Percentiles rank a stretch among this genome's conserved stretches.
Evolutionary conservation across 2,329 filamentous ascomycete genomes (phyloP).

Genomic region (Cladosporium sp.): DNA sequence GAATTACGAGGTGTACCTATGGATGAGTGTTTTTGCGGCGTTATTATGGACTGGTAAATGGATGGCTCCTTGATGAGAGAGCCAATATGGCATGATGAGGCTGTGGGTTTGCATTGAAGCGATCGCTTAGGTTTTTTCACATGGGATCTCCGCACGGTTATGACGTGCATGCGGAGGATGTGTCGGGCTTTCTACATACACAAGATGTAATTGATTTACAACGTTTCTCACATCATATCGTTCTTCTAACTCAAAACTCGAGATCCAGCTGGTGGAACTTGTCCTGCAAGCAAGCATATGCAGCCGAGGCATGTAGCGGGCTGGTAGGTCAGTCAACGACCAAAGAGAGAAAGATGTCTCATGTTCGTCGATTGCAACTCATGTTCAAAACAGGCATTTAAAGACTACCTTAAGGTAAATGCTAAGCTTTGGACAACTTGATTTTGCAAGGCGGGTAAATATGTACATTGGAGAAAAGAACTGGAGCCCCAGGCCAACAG

Average conservation of each 20-base stretch:
- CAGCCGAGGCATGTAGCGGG: not conserved
- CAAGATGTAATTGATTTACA: not conserved
- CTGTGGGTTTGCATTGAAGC: conserved; percentile 7
- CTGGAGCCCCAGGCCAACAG: not conserved
- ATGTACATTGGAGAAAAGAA: not conserved
- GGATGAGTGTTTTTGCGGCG: not conserved
- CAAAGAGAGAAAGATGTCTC: too few relatives aligned
- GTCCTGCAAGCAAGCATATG: not conserved
- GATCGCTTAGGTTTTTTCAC: not conserved
- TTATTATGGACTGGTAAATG: conserved; percentile 7
- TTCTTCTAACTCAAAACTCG: not conserved
- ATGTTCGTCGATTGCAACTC: not conserved
- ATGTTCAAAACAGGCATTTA: not conserved
- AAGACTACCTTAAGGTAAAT: not conserved
- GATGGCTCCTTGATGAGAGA: not conserved
- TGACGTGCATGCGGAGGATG: not conserved
- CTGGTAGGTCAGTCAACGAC: too few relatives aligned
- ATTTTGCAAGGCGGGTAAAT: not conserved
- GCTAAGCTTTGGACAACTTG: not conserved
- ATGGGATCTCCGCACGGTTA: not conserved
- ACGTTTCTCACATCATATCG: not conserved
- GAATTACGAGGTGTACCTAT: not conserved
- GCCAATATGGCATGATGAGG: conserved; percentile 1
- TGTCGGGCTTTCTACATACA: not conserved
- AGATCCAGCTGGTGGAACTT: not conserved